These are phyloP conservation scores for Tritrichomonas foetus DNA, from an alignment of 208 protist genomes.

Conservation along the genomic window DNA sequence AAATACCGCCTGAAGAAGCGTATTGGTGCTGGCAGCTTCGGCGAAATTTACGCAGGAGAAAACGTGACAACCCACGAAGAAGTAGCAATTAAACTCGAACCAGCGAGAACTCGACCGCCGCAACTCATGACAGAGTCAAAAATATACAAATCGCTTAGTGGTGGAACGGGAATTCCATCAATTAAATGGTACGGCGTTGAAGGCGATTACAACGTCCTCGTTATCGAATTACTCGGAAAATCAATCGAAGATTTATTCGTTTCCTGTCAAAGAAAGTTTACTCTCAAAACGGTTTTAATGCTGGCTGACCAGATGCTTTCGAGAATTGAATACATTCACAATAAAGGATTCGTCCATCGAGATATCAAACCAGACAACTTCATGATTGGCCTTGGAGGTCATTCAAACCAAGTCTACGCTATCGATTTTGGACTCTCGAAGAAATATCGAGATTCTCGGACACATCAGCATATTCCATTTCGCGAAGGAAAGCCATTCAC, in stretches of 20 bases:
- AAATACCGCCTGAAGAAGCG: conserved; percentile 83
- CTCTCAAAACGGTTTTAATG: conserved; percentile 95
- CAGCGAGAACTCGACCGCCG: conserved; percentile 73
- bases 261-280: conserved; percentile 75
- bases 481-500: conserved; percentile 49
- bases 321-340: conserved; percentile 70
- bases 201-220: conserved; percentile 95
- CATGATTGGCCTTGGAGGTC: conserved; percentile 79
- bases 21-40: conserved; percentile 94
- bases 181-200: conserved; percentile 86
- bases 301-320: conserved; percentile 89
- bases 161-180: conserved; percentile 82
- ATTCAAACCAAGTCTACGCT: conserved; percentile 60
- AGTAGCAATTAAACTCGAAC: conserved; percentile 75
- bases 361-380: conserved; percentile 54
- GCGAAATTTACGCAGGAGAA: conserved; percentile 74
- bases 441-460: conserved; percentile 92
- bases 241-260: conserved; percentile 94
- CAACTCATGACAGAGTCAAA: conserved; percentile 94
- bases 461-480: conserved; percentile 97
- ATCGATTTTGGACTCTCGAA: conserved; percentile 84
- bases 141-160: conserved; percentile 75
- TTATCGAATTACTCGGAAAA: conserved; percentile 95
- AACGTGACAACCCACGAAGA: conserved; percentile 66
- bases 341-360: neutral